Evolutionary conservation across 495 filamentous ascomycete species (phyloP), one percentile per base, ranked within the genome.

Genomic region (Aspergillus bertholletiae): DNA sequence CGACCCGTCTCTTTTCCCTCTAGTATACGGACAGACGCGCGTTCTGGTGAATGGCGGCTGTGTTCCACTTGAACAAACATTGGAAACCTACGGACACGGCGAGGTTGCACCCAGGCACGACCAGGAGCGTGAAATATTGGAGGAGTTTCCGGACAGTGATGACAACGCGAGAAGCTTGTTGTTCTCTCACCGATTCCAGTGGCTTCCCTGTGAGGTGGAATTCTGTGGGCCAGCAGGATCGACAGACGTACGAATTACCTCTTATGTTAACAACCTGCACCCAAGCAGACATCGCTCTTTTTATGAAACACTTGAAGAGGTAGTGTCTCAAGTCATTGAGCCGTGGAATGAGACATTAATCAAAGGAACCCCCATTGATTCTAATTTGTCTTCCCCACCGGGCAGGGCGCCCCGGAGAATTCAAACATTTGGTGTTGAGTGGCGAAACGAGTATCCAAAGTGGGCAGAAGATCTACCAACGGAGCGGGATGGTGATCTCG

Each of bases 121-220:
- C 3, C n/a, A 22, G 49, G 13, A 30, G 11, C 49, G 49, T 6
- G 23, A 26, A 13, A 21, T 46, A 34, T 23, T 51, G 26, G 39
- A 22, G 21, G 13, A 53, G 27, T 18, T 15, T 40, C 35, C 32
- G 11, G 18, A 27, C 21, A 26, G n/a, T 27, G 23, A n/a, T n/a
- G n/a, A n/a, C 2, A 23, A 28, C 30, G 22, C 37, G 13, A 20
- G 28, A 23, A 20, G 32, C 8, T 48, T 43, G 7, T 18, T 46
- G 17, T 58, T 51, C 50, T 53, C 49, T 32, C 24, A 11, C n/a
- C 63, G 66, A 3, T 85, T 77, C 43, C 84, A 87, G 54, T 86
- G 80, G 82, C 66, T 86, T 20, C 84, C 84, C 0, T 76, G 73
- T 40, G 73, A 85, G 18, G 74, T 87, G 18, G 49, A 67, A 17